Evolutionary conservation across 768 basidiomycete genomes (phyloP), one percentile per base, ranked within the genome.

Genomic region (Cytidiella melzeri): DNA sequence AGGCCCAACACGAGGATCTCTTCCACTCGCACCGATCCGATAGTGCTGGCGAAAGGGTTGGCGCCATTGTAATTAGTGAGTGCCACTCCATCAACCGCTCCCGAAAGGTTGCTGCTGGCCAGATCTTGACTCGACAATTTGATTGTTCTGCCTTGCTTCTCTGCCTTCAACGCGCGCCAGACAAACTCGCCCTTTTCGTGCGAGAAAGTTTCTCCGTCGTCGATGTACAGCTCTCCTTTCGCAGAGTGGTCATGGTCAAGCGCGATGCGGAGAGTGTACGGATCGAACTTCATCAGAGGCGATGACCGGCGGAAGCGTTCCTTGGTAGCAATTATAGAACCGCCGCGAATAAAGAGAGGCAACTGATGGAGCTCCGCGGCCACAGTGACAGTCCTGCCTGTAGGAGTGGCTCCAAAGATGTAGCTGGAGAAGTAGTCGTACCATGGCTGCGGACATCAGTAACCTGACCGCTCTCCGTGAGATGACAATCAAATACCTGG

Each of bases 241-340:
- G 94, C 94, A 25, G 55, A 60, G 23, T 69, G 66, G 1, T 70
- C 60, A 41, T 80, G 78, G 67, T 77, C 77, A 18, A 95, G 72
- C 0, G 92, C 90, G 20, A 95, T 76, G 48, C 86, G 83, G 34
- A 98, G 77, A 0, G 93, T 97, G 73, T 94, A 91, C 0, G 95
- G 96, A 62, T 99, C 96, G 46, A 73, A 68, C 70, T 84, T 88
- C 88, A 96, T 95, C 37, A 94, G 73, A 0, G 82, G 74, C 0
- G 95, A 90, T 1, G 95, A 76, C 2, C 93, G 79, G 34, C 96
- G 76, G 2, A 90, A 87, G 21, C 94, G 84, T 63, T 92, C 85
- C 43, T 92, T 86, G 2, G 90, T 89, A 2, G 93, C 72, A 4
- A 98, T 60, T 62, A 99, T 90, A 12, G 88, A 90, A 1, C 93